phyloP scores from a whole-genome alignment of 225 moss, liverwort and hornwort genomes.

The Sphagnum tenellum region DNA sequence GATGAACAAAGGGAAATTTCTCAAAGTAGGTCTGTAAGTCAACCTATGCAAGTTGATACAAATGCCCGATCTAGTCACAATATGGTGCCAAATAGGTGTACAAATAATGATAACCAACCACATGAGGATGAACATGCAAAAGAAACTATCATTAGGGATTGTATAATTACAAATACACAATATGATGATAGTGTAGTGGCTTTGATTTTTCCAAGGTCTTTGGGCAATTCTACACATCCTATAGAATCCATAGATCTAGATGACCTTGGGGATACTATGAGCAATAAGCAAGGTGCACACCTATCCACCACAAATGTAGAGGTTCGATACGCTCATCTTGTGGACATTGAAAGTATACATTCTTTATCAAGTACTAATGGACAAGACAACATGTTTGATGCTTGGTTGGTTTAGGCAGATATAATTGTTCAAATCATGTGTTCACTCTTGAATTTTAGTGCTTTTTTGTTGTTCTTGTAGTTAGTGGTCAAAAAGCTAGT shows the following conservation, averaged over 20 bases:
- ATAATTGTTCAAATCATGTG: no score
- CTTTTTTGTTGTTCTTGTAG: slow-evolving; percentile 18
- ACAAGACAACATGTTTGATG: slow-evolving; percentile 3
- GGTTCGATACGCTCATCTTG: no score
- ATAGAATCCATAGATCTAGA: slow-evolving; percentile 19
- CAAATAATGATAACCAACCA: slow-evolving; percentile 11
- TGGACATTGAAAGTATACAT: slow-evolving; percentile 2
- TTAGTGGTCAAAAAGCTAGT: not conserved
- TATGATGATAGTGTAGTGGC: slow-evolving; percentile 37
- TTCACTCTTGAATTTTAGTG: slow-evolving; percentile 2
- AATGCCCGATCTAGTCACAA: slow-evolving; percentile 6
- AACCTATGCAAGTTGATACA: slow-evolving; percentile 18
- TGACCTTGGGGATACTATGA: slow-evolving; percentile 7
- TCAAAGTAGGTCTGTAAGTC: slow-evolving; percentile 21
- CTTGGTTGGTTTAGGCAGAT: not conserved
- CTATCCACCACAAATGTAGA: slow-evolving; percentile 6
- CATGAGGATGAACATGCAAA: slow-evolving; percentile 17
- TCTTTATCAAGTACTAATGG: slow-evolving; percentile 6
- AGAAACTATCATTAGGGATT: slow-evolving; percentile 10
- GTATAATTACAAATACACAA: slow-evolving; percentile 62
- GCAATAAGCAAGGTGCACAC: slow-evolving; percentile 6
- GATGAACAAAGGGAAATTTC: slow-evolving; percentile 15
- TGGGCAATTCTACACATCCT: slow-evolving; percentile 7
- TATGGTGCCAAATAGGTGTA: not conserved
- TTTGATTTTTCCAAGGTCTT: not conserved